Conservation (phyloP, 495 filamentous ascomycete species). For the Trichodelitschia bisporula region DNA sequence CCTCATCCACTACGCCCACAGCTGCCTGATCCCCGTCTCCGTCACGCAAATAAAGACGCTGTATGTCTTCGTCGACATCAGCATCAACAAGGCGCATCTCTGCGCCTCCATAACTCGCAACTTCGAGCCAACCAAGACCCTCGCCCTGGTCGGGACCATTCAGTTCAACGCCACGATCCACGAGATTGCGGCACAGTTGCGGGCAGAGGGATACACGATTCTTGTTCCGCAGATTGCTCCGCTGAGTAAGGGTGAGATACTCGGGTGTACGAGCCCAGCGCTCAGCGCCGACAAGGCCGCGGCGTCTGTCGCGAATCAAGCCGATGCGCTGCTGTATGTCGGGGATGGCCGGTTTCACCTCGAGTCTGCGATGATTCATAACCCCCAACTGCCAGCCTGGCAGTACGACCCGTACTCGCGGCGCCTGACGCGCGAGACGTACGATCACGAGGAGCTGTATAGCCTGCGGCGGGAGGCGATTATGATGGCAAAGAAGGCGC, state of each 20-base stretch:
- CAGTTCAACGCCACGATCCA: conserved; percentile 97
- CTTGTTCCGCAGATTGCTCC: conserved; percentile 84
- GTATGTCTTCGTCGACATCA: conserved; percentile 96
- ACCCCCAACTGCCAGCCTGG: conserved; percentile 71
- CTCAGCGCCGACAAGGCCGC: conserved; percentile 19
- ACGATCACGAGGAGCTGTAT: conserved; percentile 78
- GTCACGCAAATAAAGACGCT: conserved; percentile 87
- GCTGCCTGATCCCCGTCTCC: conserved; percentile 85
- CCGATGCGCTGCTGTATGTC: conserved; percentile 77
- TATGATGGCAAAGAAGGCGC: conserved; percentile 38
- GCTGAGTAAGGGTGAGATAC: conserved; percentile 75
- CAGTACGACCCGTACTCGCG: conserved; percentile 93
- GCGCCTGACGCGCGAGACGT: conserved; percentile 69
- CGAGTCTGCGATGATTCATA: conserved; percentile 96
- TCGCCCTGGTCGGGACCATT: conserved; percentile 90
- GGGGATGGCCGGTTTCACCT: conserved; percentile 95
- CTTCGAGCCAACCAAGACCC: conserved; percentile 56
- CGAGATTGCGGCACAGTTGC: conserved; percentile 45
- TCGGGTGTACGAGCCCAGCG: conserved; percentile 76
- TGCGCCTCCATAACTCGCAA: conserved; percentile 72
- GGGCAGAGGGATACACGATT: conserved; percentile 57
- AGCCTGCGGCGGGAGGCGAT: conserved; percentile 58
- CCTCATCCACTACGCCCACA: conserved; percentile 91
- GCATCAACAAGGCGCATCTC: conserved; percentile 74
- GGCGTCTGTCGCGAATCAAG: no score